Evolutionary conservation across 2,329 filamentous ascomycete genomes (phyloP), one percentile per base, ranked within the genome.

Genomic region (Epichloe sp.): DNA sequence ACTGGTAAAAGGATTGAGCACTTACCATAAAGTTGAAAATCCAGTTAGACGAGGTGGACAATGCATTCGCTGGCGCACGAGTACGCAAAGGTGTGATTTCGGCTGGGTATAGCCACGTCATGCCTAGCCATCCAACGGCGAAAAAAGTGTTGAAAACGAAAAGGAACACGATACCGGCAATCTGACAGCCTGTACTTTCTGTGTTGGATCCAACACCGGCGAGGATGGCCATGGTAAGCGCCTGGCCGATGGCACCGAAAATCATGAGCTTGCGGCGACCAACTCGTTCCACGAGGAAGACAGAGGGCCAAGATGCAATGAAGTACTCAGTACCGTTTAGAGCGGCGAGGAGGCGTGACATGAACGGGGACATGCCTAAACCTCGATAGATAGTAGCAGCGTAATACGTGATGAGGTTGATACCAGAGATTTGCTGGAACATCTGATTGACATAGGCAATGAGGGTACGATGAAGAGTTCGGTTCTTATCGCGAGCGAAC

Each of bases 241-340:
- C 79, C 62, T 85, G 80, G 53, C 80, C 80, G 2, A 74, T 61
- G 38, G 79, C 79, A 49, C 84, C 84, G 55, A 86, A 78, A 17
- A 88, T 67, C 82, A 89, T 88, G 54, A 88, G 75, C 60, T 78
- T 77, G 17, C 85, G 76, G 31, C 85, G 80, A 11, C 83, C 83
- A 3, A 83, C 77, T 2, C 77, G 75, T 63, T 85, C 82, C 38
- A 85, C 79, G 26, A 83, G 71, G 62, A 81, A 80, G 19, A 77
- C 71, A 1, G 74, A 70, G 0, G 73, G 72, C 78, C 82, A 78
- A 3, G 82, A 82, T 1, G 76, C 82, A 62, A 84, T 79, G 63
- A 83, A 71, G 49, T 79, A 70, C 57, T 83, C 73, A 53, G 64
- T 68, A 2, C 62, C 64, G 52, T 68, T 68, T 47, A 69, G 57